Evolutionary conservation across 2,329 filamentous ascomycete species (phyloP).

Genomic region (Orbilia javanica): DNA sequence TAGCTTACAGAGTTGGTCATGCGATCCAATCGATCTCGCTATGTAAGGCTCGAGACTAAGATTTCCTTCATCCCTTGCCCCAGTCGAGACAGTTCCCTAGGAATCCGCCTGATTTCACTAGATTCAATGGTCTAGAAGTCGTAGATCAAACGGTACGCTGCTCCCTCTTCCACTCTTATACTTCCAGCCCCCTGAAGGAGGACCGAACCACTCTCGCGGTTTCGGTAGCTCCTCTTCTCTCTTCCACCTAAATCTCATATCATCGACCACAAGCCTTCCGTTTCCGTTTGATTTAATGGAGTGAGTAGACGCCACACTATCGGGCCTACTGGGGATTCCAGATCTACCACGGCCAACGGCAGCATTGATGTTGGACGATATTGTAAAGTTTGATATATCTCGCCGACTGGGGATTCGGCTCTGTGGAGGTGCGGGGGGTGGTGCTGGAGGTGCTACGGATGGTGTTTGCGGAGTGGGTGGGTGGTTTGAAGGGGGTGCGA

Average conservation of each 20-base stretch:
- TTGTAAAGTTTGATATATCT: slow-evolving; percentile 64
- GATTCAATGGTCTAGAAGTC: slow-evolving; percentile 66
- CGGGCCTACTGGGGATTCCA: slow-evolving; percentile 42
- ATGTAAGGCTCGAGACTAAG: not conserved
- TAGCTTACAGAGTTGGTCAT: slow-evolving; percentile 12
- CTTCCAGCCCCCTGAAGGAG: slow-evolving; percentile 72
- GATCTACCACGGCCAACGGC: slow-evolving; percentile 48
- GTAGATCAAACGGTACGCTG: slow-evolving; percentile 90
- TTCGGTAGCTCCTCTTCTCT: slow-evolving; percentile 84
- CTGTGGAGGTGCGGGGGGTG: slow-evolving; percentile 64
- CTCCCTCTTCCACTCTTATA: slow-evolving; percentile 93
- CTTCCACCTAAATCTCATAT: slow-evolving; percentile 87
- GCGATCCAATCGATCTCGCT: not conserved
- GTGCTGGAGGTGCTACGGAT: slow-evolving; percentile 60
- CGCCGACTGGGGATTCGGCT: slow-evolving; percentile 63
- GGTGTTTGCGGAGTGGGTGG: slow-evolving; percentile 57
- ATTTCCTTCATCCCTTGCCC: not conserved
- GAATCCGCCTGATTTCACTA: not conserved
- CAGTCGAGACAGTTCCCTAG: not conserved
- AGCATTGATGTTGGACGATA: slow-evolving; percentile 60
- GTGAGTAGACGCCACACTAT: slow-evolving; percentile 41
- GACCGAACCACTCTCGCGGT: slow-evolving; percentile 80
- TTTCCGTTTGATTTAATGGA: slow-evolving; percentile 58
- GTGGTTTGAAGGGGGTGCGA: slow-evolving; percentile 60
- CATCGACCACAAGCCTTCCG: slow-evolving; percentile 74